These are phyloP conservation scores for Ophiostoma perfectum DNA, from an alignment of 2,329 filamentous ascomycete species.

Conservation along the genomic window DNA sequence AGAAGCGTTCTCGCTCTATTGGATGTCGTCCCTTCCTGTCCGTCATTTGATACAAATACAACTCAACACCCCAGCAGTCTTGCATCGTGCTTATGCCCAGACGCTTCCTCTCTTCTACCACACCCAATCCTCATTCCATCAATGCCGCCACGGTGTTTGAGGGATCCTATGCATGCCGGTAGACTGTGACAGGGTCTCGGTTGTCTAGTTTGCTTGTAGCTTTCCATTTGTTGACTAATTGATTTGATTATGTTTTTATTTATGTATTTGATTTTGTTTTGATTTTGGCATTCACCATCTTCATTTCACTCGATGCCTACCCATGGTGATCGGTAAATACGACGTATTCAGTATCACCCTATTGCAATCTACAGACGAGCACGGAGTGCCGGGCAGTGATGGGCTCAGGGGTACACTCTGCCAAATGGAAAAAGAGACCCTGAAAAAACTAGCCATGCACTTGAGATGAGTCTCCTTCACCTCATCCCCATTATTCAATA, in stretches of 20 bases:
- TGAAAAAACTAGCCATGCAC: neutral
- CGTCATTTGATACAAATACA: neutral
- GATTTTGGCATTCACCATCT: too few relatives aligned
- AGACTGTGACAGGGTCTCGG: neutral
- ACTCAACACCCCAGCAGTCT: neutral
- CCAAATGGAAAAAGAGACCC: too few relatives aligned
- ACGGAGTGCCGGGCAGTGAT: neutral
- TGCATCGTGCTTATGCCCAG: neutral
- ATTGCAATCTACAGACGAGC: neutral
- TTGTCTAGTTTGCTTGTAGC: neutral
- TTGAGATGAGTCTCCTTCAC: neutral
- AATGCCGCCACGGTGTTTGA: neutral
- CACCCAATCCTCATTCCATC: neutral
- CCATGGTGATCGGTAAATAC: too few relatives aligned
- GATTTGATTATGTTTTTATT: too few relatives aligned
- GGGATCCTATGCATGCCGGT: neutral
- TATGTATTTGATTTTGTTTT: too few relatives aligned
- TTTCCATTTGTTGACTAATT: too few relatives aligned
- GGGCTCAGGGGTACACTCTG: neutral
- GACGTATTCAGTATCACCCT: neutral
- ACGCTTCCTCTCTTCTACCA: neutral
- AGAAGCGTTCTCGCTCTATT: neutral
- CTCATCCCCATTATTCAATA: neutral
- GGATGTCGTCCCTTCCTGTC: slow-evolving; percentile 3
- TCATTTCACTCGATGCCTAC: too few relatives aligned